Base-by-base conservation (phyloP, 352 stramenopile genomes). In the Phytophthora fragariae region DNA sequence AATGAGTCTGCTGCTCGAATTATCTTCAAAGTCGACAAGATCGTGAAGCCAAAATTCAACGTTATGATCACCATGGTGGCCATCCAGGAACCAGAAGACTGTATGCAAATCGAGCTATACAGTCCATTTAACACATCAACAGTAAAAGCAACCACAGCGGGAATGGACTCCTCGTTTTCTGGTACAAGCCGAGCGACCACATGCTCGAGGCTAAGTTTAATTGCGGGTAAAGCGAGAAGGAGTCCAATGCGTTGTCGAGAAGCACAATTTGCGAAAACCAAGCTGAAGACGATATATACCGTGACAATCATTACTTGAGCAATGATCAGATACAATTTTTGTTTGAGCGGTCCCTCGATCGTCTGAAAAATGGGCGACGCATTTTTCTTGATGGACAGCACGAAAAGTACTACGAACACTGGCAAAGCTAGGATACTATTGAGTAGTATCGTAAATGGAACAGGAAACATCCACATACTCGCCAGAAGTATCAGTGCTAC, bases 51-150 rank as follows among this genome's bases (percentile, higher is more conserved):
- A 29, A 35, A 11, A 46, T 65, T 65, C 17, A 65, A 21, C 31
- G 24, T n/a, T n/a, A 57, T 61, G 35, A 68, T 68, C 15, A 24
- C 12, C 6, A 49, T 2, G 17, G 49, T 53, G 15, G 37, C 41
- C 35, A 7, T 37, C 61, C 61, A 68, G 6, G 61, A 68, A 10
- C 35, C 15, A 19, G 61, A 54, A 3, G 52, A 44, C 37, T 68
- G 63, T 9, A 64, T 54, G 37, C 63, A 70, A 21, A 64, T 70
- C 4, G 63, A 63, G 11, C 44, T 50, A 19, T 59, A 70, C 21
- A 70, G 29, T n/a, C 62, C 54, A 11, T 63, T 70, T 8, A 70
- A 62, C 2, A 59, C 44, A 56, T 70, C 54, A 8, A 69, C 53
- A 27, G 62, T 50, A 15, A 64, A 64, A 29, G 17, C 57, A 15